These are phyloP conservation scores for Phalaenopsis hybrid DNA, from an alignment of 116 monocot species.

Conservation along the genomic window DNA sequence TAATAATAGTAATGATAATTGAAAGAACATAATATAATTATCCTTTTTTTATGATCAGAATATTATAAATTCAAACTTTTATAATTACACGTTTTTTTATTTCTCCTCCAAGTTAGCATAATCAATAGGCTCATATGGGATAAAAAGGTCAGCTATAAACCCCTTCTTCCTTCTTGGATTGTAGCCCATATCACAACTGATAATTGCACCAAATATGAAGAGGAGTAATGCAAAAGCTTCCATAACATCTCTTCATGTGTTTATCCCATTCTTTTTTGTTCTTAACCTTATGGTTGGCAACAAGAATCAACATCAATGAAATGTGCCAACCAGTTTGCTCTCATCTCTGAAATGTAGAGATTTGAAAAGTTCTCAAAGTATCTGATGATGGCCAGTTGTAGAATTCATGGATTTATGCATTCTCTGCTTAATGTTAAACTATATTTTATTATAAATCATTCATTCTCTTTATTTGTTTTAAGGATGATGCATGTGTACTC, in stretches of 20 bases:
- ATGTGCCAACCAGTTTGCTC: conserved; percentile 53
- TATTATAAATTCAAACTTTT: too few species aligned
- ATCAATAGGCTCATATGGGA: conserved; percentile 57
- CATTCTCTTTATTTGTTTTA: background rate
- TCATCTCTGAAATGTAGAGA: conserved; percentile 58
- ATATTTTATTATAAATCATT: background rate
- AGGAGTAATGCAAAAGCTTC: conserved; percentile 32
- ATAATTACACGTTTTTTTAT: background rate
- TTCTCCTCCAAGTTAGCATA: conserved; percentile 22
- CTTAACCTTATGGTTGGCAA: conserved; percentile 44
- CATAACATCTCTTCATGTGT: conserved; percentile 42
- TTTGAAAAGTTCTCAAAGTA: conserved; percentile 54
- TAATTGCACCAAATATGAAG: conserved; percentile 66
- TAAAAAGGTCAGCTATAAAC: conserved; percentile 54
- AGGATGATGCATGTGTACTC: background rate
- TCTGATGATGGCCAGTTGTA: conserved; percentile 65
- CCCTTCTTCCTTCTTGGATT: conserved; percentile 67
- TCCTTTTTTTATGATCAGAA: too few species aligned
- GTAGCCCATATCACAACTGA: conserved; percentile 65
- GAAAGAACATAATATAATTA: too few species aligned
- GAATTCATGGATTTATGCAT: conserved; percentile 72
- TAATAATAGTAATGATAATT: too few species aligned
- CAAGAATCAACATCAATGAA: conserved; percentile 53
- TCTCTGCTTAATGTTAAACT: conserved; percentile 28
- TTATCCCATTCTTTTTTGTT: conserved; percentile 42